Base-by-base conservation (phyloP, 1,284 basidiomycete species). In the Pseudomicrostroma phylloplanum region DNA sequence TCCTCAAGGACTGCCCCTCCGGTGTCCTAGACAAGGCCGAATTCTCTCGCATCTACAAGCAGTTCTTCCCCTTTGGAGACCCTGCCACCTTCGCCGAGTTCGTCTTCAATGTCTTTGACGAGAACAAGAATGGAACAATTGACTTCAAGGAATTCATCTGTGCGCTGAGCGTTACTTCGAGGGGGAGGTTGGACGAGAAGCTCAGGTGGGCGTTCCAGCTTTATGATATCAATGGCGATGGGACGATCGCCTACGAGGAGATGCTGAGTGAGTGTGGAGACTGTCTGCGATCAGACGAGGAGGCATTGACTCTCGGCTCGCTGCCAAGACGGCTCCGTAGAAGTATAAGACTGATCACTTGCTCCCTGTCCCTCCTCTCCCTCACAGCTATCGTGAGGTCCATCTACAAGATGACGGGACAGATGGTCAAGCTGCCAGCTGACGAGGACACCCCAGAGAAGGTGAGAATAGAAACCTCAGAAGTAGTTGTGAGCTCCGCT, bases 361-460 rank as follows among this genome's bases (percentile, higher is more conserved):
- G 46, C 46, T 8, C 36, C 8, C 26, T 21, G 8, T 6, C 43
- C 30, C 46, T 41, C 11, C 41, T 17, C 58, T 21, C 6, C 21
- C n/a, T 49, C 12, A 53, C 62, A 75, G 74, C 77, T 13, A 79
- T 79, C 46, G 77, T 79, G 11, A 67, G 64, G 41, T 70, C 68
- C 48, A 79, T 79, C 56, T 79, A 79, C 69, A 79, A 79, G 66
- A 77, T 80, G 77, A 80, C 79, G 4, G 94, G 96, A 13, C 89
- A 96, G 80, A 97, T 98, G 93, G 94, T 98, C 73, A 94, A 93
- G 80, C 86, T 98, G 26, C 94, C 96, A 17, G 84, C 88, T 56
- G 96, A 98, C 80, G 96, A 99, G 81, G 92, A 98, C 82, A 99
- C 96, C 19, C 96, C 96, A 1, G 92, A 97, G 81, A 98, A 98